Percentiles rank a stretch among this genome's conserved stretches.
Evolutionary conservation across 495 filamentous ascomycete genomes (phyloP).

Genomic region (Penicillium mononematosum): DNA sequence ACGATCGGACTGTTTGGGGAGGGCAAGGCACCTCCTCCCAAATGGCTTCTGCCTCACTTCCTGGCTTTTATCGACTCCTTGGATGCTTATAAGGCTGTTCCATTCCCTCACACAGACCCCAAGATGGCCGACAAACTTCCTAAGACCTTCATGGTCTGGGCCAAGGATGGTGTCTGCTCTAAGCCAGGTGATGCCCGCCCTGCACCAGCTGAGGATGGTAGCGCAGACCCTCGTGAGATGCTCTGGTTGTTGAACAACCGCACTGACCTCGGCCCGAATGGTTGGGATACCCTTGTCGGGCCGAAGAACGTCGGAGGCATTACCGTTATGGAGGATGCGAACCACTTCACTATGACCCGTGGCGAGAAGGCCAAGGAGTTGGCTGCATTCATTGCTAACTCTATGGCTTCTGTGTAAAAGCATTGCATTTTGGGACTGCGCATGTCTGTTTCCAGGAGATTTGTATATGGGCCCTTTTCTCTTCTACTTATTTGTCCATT

Average conservation of each 20-base stretch:
- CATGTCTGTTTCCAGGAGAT: background rate
- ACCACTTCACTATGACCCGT: slow-evolving; percentile 45
- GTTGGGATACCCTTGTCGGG: slow-evolving; percentile 75
- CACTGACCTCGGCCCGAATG: slow-evolving; percentile 72
- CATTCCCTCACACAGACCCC: slow-evolving; percentile 37
- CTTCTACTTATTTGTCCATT: background rate
- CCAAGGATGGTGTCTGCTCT: slow-evolving; percentile 76
- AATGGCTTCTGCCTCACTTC: slow-evolving; percentile 86
- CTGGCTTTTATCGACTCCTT: slow-evolving; percentile 70
- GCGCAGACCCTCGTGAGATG: slow-evolving; percentile 55
- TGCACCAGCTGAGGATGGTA: slow-evolving; percentile 64
- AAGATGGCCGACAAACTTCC: slow-evolving; percentile 50
- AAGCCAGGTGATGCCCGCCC: slow-evolving; percentile 66
- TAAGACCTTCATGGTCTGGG: slow-evolving; percentile 72
- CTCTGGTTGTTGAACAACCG: slow-evolving; percentile 77
- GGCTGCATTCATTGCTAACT: slow-evolving; percentile 34
- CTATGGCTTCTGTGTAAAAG: slow-evolving; percentile 23
- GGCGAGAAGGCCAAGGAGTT: slow-evolving; percentile 40
- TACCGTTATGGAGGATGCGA: slow-evolving; percentile 39
- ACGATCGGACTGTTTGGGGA: slow-evolving; percentile 78
- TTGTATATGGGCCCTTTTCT: background rate
- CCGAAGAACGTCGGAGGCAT: slow-evolving; percentile 64
- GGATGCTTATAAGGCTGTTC: slow-evolving; percentile 63
- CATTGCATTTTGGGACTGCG: slow-evolving; percentile 3
- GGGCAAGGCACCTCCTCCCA: slow-evolving; percentile 60